These are phyloP conservation scores for Xylariaceae sp. DNA, from an alignment of 2,329 filamentous ascomycete species.

Conservation along the genomic window DNA sequence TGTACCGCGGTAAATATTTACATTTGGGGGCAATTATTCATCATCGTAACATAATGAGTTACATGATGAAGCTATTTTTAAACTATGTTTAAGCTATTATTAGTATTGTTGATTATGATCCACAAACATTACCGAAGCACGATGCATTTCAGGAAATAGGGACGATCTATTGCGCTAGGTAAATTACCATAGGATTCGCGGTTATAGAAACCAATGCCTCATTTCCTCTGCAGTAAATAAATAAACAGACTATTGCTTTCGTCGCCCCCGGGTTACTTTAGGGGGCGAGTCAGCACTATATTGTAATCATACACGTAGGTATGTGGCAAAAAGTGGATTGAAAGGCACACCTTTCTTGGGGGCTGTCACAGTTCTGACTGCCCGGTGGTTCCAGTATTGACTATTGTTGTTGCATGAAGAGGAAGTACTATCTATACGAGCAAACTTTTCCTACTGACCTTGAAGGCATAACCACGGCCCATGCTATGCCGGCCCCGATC, in stretches of 20 bases:
- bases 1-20: conserved; percentile 12
- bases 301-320: conserved; percentile 5
- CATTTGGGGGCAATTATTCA: conserved; percentile 9
- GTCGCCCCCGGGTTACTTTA: conserved; percentile 16
- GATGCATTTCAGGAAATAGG: neutral
- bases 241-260: conserved; percentile 13
- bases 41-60: conserved; percentile 1
- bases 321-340: neutral
- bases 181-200: too few species aligned
- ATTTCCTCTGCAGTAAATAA: conserved; percentile 18
- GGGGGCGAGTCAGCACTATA: neutral
- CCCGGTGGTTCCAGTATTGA: too few species aligned
- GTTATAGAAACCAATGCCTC: too few species aligned
- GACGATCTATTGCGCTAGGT: neutral
- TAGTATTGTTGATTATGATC: conserved; percentile 2
- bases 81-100: neutral
- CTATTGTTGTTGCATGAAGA: too few species aligned
- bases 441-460: too few species aligned
- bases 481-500: too few species aligned
- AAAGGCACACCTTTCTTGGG: neutral
- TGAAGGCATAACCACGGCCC: too few species aligned
- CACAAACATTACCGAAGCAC: neutral
- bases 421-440: too few species aligned
- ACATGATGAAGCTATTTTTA: too few species aligned
- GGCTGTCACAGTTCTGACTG: too few species aligned